Conservation (phyloP, 2,329 filamentous ascomycete genomes). For the Chaetomiaceae sp. region DNA sequence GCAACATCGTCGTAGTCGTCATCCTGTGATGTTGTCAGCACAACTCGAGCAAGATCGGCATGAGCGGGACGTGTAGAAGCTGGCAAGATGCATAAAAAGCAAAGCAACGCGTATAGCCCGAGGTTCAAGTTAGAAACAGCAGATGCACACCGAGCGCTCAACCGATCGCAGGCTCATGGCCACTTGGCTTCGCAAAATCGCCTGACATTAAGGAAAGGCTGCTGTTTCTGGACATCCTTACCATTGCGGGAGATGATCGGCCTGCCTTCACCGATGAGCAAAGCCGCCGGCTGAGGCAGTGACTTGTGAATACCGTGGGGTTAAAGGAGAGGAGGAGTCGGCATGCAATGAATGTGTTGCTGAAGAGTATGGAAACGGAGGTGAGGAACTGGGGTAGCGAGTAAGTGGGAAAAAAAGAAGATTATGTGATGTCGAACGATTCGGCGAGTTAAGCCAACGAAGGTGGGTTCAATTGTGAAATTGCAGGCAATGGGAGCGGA, state of each 20-base stretch:
- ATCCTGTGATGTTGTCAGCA: conserved; percentile 6
- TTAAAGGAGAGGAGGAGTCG: too few relatives aligned
- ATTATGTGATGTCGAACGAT: too few relatives aligned
- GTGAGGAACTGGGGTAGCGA: too few relatives aligned
- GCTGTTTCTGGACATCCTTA: background rate
- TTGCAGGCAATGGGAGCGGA: too few relatives aligned
- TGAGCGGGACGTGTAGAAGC: background rate
- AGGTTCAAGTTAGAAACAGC: background rate
- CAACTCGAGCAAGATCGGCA: background rate
- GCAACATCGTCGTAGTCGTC: conserved; percentile 3
- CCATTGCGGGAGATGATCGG: background rate
- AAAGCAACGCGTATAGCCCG: background rate
- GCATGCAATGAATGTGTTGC: too few relatives aligned
- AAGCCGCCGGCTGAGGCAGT: too few relatives aligned
- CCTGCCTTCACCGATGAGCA: background rate
- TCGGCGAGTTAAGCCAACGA: too few relatives aligned
- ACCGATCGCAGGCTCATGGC: background rate
- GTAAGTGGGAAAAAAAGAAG: too few relatives aligned
- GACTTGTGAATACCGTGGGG: too few relatives aligned
- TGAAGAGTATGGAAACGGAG: too few relatives aligned
- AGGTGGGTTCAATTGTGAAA: too few relatives aligned
- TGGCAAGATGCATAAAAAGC: background rate
- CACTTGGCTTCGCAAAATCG: background rate
- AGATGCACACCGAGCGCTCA: background rate
- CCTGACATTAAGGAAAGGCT: too few relatives aligned